These are phyloP conservation scores for Acanthamoeba royreba DNA, from an alignment of 208 protist genomes.

Conservation along the genomic window DNA sequence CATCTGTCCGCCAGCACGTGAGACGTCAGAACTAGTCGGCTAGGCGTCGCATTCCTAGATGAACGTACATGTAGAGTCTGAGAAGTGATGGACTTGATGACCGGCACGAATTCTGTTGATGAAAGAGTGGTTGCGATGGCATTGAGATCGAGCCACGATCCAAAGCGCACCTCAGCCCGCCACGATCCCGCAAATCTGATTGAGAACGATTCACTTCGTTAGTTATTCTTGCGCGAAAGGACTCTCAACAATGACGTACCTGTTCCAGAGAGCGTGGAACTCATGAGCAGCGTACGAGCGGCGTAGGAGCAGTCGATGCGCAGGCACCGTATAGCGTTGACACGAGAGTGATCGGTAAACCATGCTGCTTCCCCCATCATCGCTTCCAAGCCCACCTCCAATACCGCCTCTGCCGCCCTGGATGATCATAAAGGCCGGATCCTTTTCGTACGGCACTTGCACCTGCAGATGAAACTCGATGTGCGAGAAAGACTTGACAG, in stretches of 20 bases:
- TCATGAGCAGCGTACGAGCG: not conserved
- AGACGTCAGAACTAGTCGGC: not conserved
- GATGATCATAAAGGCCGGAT: not conserved
- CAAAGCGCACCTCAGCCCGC: not conserved
- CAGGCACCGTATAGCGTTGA: not conserved
- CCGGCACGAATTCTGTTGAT: not conserved
- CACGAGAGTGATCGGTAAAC: not conserved
- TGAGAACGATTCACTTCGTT: no score
- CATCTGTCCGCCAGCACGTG: not conserved
- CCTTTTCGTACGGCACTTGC: not conserved
- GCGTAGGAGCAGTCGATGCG: not conserved
- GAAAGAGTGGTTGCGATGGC: not conserved
- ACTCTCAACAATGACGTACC: not conserved
- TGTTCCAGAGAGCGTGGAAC: not conserved
- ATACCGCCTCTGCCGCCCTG: not conserved
- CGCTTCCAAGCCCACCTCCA: not conserved
- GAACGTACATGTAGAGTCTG: not conserved
- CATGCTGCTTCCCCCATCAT: not conserved
- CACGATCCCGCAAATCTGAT: not conserved
- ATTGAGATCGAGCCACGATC: not conserved
- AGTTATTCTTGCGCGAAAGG: not conserved
- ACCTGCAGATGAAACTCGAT: slow-evolving; percentile 20
- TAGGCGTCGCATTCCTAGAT: not conserved
- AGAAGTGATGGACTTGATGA: not conserved
- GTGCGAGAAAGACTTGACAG: not conserved